Percentiles rank a stretch among this genome's conserved stretches.
phyloP scores from a whole-genome alignment of 2,329 filamentous ascomycete genomes.

The Pezicula neosporulosa region DNA sequence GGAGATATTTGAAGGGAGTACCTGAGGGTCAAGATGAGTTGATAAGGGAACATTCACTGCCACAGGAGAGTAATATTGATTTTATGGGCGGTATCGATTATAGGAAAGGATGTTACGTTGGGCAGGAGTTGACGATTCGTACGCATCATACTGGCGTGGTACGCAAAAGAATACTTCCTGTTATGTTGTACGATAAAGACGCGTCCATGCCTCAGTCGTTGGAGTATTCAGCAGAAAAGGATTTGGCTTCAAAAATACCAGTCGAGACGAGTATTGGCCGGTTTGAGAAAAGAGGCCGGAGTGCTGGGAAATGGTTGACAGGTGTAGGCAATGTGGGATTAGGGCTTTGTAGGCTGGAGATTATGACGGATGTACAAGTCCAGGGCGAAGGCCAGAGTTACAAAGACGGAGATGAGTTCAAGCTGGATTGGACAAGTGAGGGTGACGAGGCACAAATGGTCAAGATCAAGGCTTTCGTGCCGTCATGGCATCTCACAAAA shows the following conservation, averaged over 20 bases:
- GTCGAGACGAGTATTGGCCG: constrained; percentile 46
- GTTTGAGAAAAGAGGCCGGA: constrained; percentile 57
- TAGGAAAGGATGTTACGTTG: constrained; percentile 94
- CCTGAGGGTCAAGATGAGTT: constrained; percentile 85
- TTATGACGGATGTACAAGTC: constrained; percentile 79
- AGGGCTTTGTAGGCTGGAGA: constrained; percentile 80
- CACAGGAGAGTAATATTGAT: constrained; percentile 88
- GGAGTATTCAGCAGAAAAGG: constrained; percentile 40
- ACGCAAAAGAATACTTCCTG: constrained; percentile 82
- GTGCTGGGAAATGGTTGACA: constrained; percentile 75
- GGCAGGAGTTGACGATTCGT: constrained; percentile 93
- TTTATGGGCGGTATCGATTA: constrained; percentile 84
- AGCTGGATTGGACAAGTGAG: constrained; percentile 38
- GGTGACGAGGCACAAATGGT: constrained; percentile 37
- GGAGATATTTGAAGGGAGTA: constrained; percentile 76
- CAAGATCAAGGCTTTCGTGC: constrained; percentile 76
- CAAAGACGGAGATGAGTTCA: constrained; percentile 43
- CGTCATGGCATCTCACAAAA: constrained; percentile 57
- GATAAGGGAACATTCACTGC: constrained; percentile 65
- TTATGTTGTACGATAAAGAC: constrained; percentile 61
- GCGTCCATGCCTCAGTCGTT: constrained; percentile 37
- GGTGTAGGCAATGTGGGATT: constrained; percentile 84
- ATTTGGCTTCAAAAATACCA: constrained; percentile 28
- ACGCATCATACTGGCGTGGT: constrained; percentile 94
- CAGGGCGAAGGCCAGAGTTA: constrained; percentile 57